Evolutionary conservation across 2,329 filamentous ascomycete species (phyloP).

Genomic region (Balansia obtecta): DNA sequence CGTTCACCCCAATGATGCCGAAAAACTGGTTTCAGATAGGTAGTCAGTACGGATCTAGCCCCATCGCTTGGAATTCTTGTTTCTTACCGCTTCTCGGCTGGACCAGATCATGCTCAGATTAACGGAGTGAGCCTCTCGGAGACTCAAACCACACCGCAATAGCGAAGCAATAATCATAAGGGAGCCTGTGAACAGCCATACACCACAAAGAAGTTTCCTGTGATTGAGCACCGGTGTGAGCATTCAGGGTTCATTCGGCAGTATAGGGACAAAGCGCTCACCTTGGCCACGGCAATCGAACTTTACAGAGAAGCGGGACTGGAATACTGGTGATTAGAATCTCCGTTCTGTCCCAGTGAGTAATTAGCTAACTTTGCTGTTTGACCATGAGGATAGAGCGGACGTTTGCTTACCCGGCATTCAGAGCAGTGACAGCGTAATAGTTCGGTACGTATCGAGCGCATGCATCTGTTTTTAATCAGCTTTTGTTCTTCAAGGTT

Average conservation of each 20-base stretch:
- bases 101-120: slow-evolving; percentile 19
- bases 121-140: slow-evolving; percentile 23
- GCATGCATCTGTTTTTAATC: neutral
- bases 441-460: neutral
- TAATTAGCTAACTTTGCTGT: neutral
- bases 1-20: slow-evolving; percentile 29
- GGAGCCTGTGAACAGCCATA: slow-evolving; percentile 29
- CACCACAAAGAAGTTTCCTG: slow-evolving; percentile 23
- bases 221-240: neutral
- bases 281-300: slow-evolving; percentile 19
- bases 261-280: neutral
- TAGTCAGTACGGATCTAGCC: neutral
- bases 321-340: slow-evolving; percentile 26
- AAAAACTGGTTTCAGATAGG: slow-evolving; percentile 21
- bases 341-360: slow-evolving; percentile 22
- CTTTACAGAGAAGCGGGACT: slow-evolving; percentile 26
- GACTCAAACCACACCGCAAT: slow-evolving; percentile 26
- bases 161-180: slow-evolving; percentile 27
- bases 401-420: neutral
- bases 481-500: neutral
- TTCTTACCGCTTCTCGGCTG: slow-evolving; percentile 24
- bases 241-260: no score
- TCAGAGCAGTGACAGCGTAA: neutral
- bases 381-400: neutral
- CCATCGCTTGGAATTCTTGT: neutral